Percentiles rank a stretch among this genome's conserved stretches.
phyloP scores from a whole-genome alignment of 2,329 filamentous ascomycete genomes.

The Arthrinium puccinioides region DNA sequence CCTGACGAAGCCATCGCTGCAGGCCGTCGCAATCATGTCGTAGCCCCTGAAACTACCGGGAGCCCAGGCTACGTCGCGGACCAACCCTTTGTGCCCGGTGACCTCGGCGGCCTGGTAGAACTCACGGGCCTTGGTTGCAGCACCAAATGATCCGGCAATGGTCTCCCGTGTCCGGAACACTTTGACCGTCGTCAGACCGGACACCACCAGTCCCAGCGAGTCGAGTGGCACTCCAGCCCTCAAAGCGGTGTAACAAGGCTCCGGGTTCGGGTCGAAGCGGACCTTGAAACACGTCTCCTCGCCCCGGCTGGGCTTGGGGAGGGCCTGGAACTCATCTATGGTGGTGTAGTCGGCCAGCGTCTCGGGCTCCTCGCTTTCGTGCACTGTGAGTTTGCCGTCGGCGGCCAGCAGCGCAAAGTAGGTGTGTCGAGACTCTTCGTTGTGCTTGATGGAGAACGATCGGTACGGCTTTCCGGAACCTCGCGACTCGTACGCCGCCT shows the following conservation, averaged over 20 bases:
- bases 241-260: conserved; percentile 71
- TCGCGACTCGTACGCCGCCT: conserved; percentile 48
- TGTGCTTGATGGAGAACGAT: conserved; percentile 78
- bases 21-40: conserved; percentile 85
- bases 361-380: conserved; percentile 81
- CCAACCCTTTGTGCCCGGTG: conserved; percentile 64
- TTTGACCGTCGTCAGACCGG: conserved; percentile 75
- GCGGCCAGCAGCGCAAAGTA: conserved; percentile 80
- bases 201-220: conserved; percentile 74
- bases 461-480: conserved; percentile 62
- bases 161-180: conserved; percentile 71
- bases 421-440: conserved; percentile 72
- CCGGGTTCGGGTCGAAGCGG: conserved; percentile 79
- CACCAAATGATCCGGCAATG: conserved; percentile 42
- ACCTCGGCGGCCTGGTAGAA: conserved; percentile 83
- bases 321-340: conserved; percentile 71
- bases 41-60: conserved; percentile 85
- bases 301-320: conserved; percentile 62
- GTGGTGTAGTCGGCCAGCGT: conserved; percentile 68
- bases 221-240: conserved; percentile 76
- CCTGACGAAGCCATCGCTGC: conserved; percentile 82
- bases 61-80: conserved; percentile 88
- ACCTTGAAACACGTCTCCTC: conserved; percentile 85
- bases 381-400: conserved; percentile 72
- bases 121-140: conserved; percentile 55